Conservation (phyloP, 1,284 basidiomycete species). For the Trametes pubescens region DNA sequence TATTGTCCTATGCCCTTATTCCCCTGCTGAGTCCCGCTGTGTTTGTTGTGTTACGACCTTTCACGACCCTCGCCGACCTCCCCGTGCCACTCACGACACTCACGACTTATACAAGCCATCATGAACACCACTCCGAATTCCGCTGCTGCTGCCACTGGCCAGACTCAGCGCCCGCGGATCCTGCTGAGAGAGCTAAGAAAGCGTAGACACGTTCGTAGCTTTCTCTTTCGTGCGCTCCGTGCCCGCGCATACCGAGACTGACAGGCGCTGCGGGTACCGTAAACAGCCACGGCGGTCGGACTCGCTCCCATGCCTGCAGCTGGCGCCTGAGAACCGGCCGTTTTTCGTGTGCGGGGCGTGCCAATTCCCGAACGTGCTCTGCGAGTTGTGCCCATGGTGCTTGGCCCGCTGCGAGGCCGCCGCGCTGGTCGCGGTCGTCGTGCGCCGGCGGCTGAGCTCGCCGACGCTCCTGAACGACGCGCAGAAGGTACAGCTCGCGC, state of each 20-base stretch:
- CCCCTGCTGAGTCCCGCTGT: constrained; percentile 15
- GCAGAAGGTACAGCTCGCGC: constrained; percentile 42
- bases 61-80: constrained; percentile 9
- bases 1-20: constrained; percentile 13
- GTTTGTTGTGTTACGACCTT: constrained; percentile 18
- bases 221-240: background rate
- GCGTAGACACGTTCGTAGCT: constrained; percentile 34
- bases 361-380: constrained; percentile 58
- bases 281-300: constrained; percentile 40
- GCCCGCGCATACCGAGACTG: constrained; percentile 14
- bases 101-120: constrained; percentile 6
- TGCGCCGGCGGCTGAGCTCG: constrained; percentile 49
- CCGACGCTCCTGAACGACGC: constrained; percentile 44
- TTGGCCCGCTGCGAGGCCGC: constrained; percentile 52
- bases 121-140: background rate
- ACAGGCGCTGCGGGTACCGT: constrained; percentile 3
- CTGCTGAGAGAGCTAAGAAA: constrained; percentile 36
- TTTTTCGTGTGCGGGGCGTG: constrained; percentile 60
- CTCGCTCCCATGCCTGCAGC: constrained; percentile 61
- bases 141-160: background rate
- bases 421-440: constrained; percentile 46
- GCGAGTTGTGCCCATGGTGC: constrained; percentile 67
- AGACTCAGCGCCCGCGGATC: constrained; percentile 25
- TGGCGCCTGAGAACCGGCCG: constrained; percentile 53
- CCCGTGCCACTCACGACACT: constrained; percentile 12